Evolutionary conservation across 1,284 basidiomycete genomes (phyloP).

Genomic region (Sanghuangporus weigelae): DNA sequence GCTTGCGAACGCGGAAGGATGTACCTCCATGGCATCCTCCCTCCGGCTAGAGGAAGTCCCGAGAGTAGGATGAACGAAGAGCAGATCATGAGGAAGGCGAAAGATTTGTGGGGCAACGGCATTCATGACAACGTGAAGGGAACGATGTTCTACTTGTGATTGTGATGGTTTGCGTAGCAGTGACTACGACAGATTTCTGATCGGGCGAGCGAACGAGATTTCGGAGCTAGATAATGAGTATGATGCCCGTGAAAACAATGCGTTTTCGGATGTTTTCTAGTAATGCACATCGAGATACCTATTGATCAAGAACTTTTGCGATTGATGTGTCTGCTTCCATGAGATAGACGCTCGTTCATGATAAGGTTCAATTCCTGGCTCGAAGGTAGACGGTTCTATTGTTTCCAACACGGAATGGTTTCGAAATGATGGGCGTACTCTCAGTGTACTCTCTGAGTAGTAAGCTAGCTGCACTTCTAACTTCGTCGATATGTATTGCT

Average conservation of each 20-base stretch:
- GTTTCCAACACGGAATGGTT: no score
- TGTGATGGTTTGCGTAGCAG: background rate
- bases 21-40: constrained; percentile 25
- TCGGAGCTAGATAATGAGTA: no score
- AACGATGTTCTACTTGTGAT: constrained; percentile 19
- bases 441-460: background rate
- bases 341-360: no score
- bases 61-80: constrained; percentile 11
- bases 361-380: no score
- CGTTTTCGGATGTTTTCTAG: no score
- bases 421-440: no score
- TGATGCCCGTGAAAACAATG: no score
- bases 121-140: constrained; percentile 12
- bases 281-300: no score
- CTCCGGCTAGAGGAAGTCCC: constrained; percentile 23
- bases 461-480: background rate
- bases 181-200: background rate
- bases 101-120: constrained; percentile 13
- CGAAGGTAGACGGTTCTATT: no score
- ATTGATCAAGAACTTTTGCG: no score
- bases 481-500: background rate
- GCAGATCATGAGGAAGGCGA: constrained; percentile 3
- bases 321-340: no score
- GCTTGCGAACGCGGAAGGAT: constrained; percentile 27
- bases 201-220: no score